Percentiles rank a stretch among this genome's conserved stretches.
phyloP scores from a whole-genome alignment of 2,329 filamentous ascomycete genomes.

The Exophiala sideris region DNA sequence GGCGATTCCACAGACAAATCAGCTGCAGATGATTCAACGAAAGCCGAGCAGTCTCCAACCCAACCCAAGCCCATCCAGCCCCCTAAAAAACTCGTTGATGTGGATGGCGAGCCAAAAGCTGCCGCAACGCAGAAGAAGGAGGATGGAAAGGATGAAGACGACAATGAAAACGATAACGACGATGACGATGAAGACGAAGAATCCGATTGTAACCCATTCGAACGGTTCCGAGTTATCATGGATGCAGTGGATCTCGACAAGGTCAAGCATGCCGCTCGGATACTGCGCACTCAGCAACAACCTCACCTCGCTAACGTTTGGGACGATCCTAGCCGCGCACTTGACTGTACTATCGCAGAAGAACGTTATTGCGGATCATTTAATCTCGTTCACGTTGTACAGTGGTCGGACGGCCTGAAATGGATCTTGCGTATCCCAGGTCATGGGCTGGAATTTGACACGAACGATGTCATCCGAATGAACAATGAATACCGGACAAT shows the following conservation, averaged over 20 bases:
- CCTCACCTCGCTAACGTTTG: not conserved
- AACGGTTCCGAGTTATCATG: not conserved
- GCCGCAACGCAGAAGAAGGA: not conserved
- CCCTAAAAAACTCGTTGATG: not conserved
- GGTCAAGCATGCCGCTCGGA: not conserved
- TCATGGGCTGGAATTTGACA: not conserved
- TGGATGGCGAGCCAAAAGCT: not conserved
- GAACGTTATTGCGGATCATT: not conserved
- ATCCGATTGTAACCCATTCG: not conserved
- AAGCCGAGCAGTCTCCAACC: not conserved
- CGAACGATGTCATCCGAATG: not conserved
- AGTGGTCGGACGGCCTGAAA: conserved; percentile 7
- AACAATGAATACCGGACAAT: conserved; percentile 4
- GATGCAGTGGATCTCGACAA: not conserved
- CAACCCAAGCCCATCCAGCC: not conserved
- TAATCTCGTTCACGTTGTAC: conserved; percentile 4
- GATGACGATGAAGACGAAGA: not conserved
- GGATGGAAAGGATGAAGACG: not conserved
- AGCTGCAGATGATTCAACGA: not conserved
- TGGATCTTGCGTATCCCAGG: conserved; percentile 5
- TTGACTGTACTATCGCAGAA: too few species aligned
- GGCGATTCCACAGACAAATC: too few species aligned
- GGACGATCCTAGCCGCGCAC: too few species aligned
- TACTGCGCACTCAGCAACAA: not conserved
- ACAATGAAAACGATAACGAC: not conserved